Percentiles rank a stretch among this genome's conserved stretches.
These are phyloP conservation scores for Macadamia integrifolia DNA, from an alignment of 164 flowering plant species.

Conservation along the genomic window DNA sequence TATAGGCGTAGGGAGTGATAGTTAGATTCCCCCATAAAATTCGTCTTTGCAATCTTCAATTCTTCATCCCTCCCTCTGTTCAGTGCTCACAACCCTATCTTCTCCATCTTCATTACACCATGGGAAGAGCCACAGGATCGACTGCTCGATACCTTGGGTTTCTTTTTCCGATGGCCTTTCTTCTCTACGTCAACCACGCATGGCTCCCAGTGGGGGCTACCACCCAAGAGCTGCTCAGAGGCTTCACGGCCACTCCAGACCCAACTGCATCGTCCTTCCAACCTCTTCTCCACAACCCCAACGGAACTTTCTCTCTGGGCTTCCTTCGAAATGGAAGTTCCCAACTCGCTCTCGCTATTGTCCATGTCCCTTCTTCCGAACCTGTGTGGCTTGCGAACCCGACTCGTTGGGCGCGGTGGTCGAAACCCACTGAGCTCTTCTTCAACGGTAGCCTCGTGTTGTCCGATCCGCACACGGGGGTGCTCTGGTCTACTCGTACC, in stretches of 20 bases:
- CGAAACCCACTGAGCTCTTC: conserved; percentile 33
- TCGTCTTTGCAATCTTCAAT: too few species aligned
- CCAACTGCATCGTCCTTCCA: conserved; percentile 48
- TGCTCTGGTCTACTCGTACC: conserved; percentile 56
- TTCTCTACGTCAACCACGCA: conserved; percentile 5
- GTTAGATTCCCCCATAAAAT: too few species aligned
- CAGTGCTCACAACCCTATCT: too few species aligned
- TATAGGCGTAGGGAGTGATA: too few species aligned
- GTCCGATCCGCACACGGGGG: conserved; percentile 32
- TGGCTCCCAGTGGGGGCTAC: conserved; percentile 4
- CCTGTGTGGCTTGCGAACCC: conserved; percentile 56
- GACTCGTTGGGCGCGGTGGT: conserved; percentile 35
- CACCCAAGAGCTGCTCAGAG: conserved; percentile 37
- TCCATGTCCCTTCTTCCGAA: conserved; percentile 55
- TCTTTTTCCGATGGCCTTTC: not conserved
- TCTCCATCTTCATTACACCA: conserved; percentile 1
- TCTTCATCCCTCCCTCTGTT: too few species aligned
- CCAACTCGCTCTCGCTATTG: conserved; percentile 56
- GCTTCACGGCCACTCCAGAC: conserved; percentile 61
- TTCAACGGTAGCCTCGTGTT: conserved; percentile 78
- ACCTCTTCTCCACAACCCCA: conserved; percentile 49
- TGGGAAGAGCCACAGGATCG: conserved; percentile 4
- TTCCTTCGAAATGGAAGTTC: conserved; percentile 53
- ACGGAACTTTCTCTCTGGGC: conserved; percentile 58
- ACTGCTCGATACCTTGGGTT: not conserved